These are phyloP conservation scores for Cucumis hystrix DNA, from an alignment of 306 rosid species.

Conservation along the genomic window DNA sequence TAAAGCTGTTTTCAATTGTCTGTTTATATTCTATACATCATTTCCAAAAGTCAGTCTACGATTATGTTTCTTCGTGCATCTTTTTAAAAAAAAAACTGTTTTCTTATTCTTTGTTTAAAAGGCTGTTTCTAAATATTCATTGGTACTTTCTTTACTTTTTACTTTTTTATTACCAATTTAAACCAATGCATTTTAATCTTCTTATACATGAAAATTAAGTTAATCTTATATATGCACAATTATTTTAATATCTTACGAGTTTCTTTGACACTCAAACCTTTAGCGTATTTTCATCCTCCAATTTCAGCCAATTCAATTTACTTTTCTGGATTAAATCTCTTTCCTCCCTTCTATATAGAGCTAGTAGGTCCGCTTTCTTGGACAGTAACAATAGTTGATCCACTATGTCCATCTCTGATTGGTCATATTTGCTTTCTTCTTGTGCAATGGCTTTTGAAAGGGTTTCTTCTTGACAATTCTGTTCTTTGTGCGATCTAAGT, in stretches of 20 bases:
- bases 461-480: no score
- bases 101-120: background rate
- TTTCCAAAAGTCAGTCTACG: background rate
- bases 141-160: background rate
- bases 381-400: no score
- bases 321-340: no score
- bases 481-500: no score
- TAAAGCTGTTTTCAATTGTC: background rate
- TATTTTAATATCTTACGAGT: background rate
- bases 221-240: background rate
- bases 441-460: no score
- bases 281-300: no score
- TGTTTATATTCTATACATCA: background rate
- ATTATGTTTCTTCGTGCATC: background rate
- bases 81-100: background rate
- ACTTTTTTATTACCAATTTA: background rate
- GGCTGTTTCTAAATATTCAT: background rate
- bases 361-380: no score
- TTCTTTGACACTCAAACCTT: no score
- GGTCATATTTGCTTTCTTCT: no score
- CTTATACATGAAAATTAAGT: background rate
- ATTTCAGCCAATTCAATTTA: no score
- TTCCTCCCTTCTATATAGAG: no score
- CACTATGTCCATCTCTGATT: no score
- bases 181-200: background rate